A percentile compares a stretch with the other conserved stretches of the same genome.
Evolutionary conservation across 371 early-diverging fungal species (phyloP).

Genomic region (Cokeromyces recurvatus): DNA sequence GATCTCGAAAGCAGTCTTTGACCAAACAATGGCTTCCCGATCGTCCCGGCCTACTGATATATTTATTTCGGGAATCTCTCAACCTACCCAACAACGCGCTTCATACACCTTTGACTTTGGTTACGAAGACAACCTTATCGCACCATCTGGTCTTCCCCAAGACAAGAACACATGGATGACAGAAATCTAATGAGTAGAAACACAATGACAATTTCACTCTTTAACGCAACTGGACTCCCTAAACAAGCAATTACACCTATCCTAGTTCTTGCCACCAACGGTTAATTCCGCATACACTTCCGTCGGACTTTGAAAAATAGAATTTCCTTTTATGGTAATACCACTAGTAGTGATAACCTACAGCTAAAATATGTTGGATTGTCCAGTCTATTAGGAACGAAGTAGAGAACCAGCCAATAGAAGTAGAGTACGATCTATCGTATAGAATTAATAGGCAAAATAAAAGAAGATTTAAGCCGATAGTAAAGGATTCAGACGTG

Average conservation of each 20-base stretch:
- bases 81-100: not conserved
- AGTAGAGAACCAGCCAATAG: too few species aligned
- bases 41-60: not conserved
- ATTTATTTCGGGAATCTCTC: not conserved
- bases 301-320: too few species aligned
- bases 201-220: not conserved
- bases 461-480: too few species aligned
- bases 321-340: too few species aligned
- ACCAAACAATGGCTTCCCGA: not conserved
- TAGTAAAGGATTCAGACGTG: too few species aligned
- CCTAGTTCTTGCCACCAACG: not conserved
- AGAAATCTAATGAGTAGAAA: not conserved
- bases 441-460: too few species aligned
- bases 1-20: not conserved
- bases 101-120: not conserved
- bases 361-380: too few species aligned
- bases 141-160: not conserved
- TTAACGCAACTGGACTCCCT: too few species aligned
- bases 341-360: too few species aligned
- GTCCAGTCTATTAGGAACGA: too few species aligned
- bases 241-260: conserved; percentile 4
- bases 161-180: not conserved
- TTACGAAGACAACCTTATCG: conserved; percentile 1
- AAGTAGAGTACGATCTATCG: too few species aligned
- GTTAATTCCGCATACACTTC: too few species aligned